Percentiles rank a stretch among this genome's conserved stretches.
These are phyloP conservation scores for Ceratocystis alfenasii DNA, from an alignment of 2,329 filamentous ascomycete genomes.

Conservation along the genomic window DNA sequence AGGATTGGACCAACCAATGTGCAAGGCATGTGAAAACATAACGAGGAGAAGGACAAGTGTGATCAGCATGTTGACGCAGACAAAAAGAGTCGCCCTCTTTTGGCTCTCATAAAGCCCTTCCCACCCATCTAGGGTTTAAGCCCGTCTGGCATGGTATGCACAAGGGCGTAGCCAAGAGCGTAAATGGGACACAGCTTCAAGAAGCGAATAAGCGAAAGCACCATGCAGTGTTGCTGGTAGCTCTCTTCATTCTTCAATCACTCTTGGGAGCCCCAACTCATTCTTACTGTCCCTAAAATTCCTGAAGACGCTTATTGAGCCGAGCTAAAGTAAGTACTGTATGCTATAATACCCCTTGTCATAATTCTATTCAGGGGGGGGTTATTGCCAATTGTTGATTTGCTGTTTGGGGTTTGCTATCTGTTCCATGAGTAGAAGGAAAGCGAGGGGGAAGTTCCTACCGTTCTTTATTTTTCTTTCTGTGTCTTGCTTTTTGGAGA, in stretches of 20 bases:
- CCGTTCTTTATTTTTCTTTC: neutral
- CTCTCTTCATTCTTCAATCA: neutral
- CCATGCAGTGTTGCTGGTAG: neutral
- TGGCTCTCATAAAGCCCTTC: neutral
- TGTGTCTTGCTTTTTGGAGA: neutral
- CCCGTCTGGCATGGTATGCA: neutral
- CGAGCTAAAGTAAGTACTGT: neutral
- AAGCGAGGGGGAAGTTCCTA: neutral
- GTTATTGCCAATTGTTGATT: neutral
- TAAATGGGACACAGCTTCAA: neutral
- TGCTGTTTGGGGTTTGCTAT: neutral
- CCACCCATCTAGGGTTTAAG: neutral
- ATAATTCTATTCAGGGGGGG: neutral
- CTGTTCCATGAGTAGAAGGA: neutral
- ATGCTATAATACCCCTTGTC: neutral
- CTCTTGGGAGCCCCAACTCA: too few species aligned
- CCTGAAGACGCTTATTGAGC: neutral
- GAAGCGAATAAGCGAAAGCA: neutral
- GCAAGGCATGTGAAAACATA: neutral
- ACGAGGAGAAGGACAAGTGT: neutral
- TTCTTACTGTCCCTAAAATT: neutral
- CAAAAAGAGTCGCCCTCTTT: neutral
- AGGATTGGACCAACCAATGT: neutral
- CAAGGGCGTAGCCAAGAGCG: neutral
- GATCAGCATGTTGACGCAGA: neutral